Base-by-base conservation (phyloP, 2,329 filamentous ascomycete species). In the Drechslera avenae region DNA sequence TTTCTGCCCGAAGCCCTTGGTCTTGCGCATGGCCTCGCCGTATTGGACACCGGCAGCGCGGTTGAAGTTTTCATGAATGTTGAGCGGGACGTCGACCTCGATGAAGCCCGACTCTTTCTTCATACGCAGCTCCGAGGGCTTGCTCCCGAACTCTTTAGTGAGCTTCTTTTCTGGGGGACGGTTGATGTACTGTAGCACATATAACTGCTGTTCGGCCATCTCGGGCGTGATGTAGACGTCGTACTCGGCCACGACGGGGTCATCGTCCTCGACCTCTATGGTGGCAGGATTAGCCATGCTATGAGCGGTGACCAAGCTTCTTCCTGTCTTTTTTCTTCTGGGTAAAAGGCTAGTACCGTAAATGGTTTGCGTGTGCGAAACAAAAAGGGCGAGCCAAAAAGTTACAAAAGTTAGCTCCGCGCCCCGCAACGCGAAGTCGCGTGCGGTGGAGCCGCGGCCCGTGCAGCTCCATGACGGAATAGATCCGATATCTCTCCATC, bases 101-200 rank as follows among this genome's bases (percentile, higher is more conserved):
- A 97, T 80, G 76, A 97, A 89, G 48, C 92, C 92, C 0, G 89
- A 84, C 49, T 82, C 78, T 12, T 87, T 83, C 78, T 97, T 99
- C 71, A 96, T 78, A 60, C 93, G 90, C 65, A 97, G 79, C 63
- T 88, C 85, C 13, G 84, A 78, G 9, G 93, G 89, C 47, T 81
- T 79, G 13, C 77, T 75, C 7, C 60, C 53, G 44, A 77, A 75
- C 10, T 75, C 69, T 17, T 83, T 80, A 46, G 83, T 83, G 74
- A 89, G 88, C 5, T 83, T 80, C 56, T 87, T 82, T 33, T 83
- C 79, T 50, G 84, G 79, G 32, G 81, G 80, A 56, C 90, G 88
- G 75, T 92, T 92, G 19, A 92, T 88, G 73, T 96, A 95, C 77
- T 97, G 92, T 37, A 99, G 83, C 57, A 97, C 83, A 64, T 93